Evolutionary conservation across 192 early-diverging fungal genomes (phyloP).

Genomic region (Lobosporangium transversale): DNA sequence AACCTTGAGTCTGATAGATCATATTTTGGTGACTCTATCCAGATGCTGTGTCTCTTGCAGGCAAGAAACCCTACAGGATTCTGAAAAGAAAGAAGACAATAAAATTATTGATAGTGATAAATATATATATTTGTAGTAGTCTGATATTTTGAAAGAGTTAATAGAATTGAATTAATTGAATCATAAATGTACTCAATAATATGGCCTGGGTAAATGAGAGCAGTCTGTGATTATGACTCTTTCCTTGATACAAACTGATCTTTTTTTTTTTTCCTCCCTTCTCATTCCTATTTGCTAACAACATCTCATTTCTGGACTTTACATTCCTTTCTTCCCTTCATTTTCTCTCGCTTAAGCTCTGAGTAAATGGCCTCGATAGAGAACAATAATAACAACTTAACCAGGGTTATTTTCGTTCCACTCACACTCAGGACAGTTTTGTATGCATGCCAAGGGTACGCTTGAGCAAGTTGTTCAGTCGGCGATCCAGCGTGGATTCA

Average conservation of each 20-base stretch:
- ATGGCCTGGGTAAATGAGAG: too few species aligned
- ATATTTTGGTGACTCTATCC: conserved; percentile 66
- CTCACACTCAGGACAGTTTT: conserved; percentile 97
- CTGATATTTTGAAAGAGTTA: too few species aligned
- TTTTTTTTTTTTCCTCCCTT: too few species aligned
- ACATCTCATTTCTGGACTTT: too few species aligned
- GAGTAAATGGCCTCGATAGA: neutral
- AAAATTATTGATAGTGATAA: neutral
- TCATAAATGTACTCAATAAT: too few species aligned
- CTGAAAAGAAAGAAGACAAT: neutral
- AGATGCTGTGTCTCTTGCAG: conserved; percentile 61
- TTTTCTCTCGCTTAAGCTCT: neutral
- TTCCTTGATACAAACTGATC: too few species aligned
- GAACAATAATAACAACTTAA: too few species aligned
- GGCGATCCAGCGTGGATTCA: conserved; percentile 82
- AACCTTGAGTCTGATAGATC: conserved; percentile 54
- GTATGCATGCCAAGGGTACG: conserved; percentile 86
- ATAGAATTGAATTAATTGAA: too few species aligned
- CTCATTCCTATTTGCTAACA: too few species aligned
- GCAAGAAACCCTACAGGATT: conserved; percentile 48
- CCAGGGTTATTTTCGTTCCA: conserved; percentile 77
- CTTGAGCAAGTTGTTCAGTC: conserved; percentile 83
- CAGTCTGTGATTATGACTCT: too few species aligned
- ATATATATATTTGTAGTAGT: too few species aligned
- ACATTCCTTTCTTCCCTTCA: neutral